phyloP scores from a whole-genome alignment of 148 eudicot species.

The Silene uniflora region DNA sequence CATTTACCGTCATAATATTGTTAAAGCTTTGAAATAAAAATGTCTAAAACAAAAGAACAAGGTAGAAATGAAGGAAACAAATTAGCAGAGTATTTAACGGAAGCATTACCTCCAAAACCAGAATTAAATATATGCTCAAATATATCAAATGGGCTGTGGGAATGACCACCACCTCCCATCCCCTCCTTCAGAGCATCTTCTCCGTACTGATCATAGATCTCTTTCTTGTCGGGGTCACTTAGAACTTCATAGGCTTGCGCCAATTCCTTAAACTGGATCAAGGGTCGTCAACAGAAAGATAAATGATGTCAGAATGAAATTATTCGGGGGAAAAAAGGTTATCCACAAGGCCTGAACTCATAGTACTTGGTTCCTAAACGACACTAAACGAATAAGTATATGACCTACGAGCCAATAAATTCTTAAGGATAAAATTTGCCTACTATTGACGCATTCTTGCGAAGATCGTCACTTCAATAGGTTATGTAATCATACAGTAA shows the following conservation, averaged over 20 bases:
- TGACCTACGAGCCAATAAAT: too few species aligned
- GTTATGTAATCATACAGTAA: neutral
- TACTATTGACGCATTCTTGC: too few species aligned
- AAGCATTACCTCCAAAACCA: conserved; percentile 51
- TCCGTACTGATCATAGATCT: conserved; percentile 68
- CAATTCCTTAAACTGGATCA: conserved; percentile 64
- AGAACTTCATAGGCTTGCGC: conserved; percentile 79
- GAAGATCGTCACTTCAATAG: neutral
- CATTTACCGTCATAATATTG: neutral
- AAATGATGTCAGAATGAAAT: neutral
- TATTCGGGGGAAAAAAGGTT: neutral
- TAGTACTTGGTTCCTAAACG: neutral
- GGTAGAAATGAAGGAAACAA: neutral
- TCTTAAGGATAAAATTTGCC: too few species aligned
- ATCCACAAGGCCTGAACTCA: neutral
- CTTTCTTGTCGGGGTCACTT: conserved; percentile 63
- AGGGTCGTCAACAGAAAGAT: neutral
- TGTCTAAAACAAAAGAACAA: neutral
- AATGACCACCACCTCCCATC: conserved; percentile 53
- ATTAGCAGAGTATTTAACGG: neutral
- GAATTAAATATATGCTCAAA: conserved; percentile 55
- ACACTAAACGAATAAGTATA: too few species aligned
- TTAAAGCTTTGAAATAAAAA: neutral
- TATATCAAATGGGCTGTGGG: conserved; percentile 61
- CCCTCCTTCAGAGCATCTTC: conserved; percentile 85